Percentiles rank a stretch among this genome's conserved stretches.
Evolutionary conservation across 371 early-diverging fungal genomes (phyloP).

Genomic region (Haplosporangium sp.): DNA sequence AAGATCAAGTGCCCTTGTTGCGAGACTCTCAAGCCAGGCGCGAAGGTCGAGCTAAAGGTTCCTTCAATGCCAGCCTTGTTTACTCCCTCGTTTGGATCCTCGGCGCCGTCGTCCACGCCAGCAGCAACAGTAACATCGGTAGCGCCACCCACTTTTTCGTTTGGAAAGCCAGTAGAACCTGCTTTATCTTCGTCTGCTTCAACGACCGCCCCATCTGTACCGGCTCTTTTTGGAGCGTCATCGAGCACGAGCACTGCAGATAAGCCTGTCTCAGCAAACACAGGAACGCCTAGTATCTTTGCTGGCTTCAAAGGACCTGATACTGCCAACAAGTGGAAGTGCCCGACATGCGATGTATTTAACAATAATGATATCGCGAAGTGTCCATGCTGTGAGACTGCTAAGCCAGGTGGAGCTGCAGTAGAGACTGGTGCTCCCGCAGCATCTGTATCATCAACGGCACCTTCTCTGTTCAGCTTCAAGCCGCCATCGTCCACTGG

Average conservation of each 20-base stretch:
- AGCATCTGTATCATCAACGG: background rate
- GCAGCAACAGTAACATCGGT: background rate
- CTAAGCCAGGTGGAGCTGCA: constrained; percentile 11
- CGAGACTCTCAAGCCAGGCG: constrained; percentile 35
- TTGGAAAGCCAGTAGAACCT: background rate
- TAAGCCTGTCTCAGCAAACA: too few relatives aligned
- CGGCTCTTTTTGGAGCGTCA: background rate
- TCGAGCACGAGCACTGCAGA: too few relatives aligned
- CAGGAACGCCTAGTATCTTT: background rate
- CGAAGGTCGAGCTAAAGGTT: constrained; percentile 1
- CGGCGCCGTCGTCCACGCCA: background rate
- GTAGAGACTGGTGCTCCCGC: background rate
- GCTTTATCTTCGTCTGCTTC: background rate
- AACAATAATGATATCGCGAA: constrained; percentile 18
- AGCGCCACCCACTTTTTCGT: constrained; percentile 3
- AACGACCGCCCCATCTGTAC: constrained; percentile 1
- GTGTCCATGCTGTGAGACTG: constrained; percentile 37
- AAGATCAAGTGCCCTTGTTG: constrained; percentile 33
- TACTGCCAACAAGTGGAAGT: constrained; percentile 36
- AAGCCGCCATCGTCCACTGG: background rate
- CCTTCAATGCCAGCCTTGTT: constrained; percentile 3
- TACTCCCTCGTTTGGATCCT: constrained; percentile 3
- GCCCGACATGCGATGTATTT: constrained; percentile 31
- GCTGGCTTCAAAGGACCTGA: constrained; percentile 28
- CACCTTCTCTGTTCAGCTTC: background rate